Conservation (phyloP, 176 grass and related monocot genomes). For the Zea luxurians region DNA sequence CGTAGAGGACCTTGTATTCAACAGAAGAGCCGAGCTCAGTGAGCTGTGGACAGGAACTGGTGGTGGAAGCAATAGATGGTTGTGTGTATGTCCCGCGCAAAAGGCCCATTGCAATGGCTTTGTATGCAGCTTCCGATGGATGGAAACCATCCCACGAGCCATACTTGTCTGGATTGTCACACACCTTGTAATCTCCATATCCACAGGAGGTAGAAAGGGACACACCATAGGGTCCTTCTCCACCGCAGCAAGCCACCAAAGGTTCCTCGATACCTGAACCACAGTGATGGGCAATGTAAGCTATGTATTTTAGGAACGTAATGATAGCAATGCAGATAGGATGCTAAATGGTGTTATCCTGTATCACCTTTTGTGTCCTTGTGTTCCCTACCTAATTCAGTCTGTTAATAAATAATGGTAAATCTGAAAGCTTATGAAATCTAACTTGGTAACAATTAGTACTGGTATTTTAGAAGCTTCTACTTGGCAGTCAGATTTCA, state of each 20-base stretch:
- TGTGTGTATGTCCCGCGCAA: slow-evolving; percentile 50
- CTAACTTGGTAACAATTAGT: background rate
- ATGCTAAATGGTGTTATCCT: background rate
- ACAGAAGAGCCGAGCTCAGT: slow-evolving; percentile 48
- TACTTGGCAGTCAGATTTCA: background rate
- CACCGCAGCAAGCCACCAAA: slow-evolving; percentile 67
- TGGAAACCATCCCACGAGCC: slow-evolving; percentile 83
- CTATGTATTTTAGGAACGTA: background rate
- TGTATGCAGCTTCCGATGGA: slow-evolving; percentile 72
- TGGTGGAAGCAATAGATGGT: slow-evolving; percentile 47
- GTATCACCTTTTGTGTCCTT: background rate
- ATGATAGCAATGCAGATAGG: background rate
- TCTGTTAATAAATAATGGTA: background rate
- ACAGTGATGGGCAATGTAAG: slow-evolving; percentile 14
- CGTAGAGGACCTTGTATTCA: slow-evolving; percentile 63
- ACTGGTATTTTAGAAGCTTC: background rate
- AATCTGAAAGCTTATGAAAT: background rate
- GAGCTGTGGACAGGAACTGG: slow-evolving; percentile 48
- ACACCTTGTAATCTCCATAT: slow-evolving; percentile 52
- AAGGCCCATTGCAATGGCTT: slow-evolving; percentile 59
- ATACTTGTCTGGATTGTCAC: slow-evolving; percentile 61
- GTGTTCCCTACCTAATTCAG: background rate
- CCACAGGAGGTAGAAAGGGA: slow-evolving; percentile 46
- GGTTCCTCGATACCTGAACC: slow-evolving; percentile 63
- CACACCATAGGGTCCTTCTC: slow-evolving; percentile 56